phyloP scores from a whole-genome alignment of 116 monocot species.

The Posidonia oceanica region DNA sequence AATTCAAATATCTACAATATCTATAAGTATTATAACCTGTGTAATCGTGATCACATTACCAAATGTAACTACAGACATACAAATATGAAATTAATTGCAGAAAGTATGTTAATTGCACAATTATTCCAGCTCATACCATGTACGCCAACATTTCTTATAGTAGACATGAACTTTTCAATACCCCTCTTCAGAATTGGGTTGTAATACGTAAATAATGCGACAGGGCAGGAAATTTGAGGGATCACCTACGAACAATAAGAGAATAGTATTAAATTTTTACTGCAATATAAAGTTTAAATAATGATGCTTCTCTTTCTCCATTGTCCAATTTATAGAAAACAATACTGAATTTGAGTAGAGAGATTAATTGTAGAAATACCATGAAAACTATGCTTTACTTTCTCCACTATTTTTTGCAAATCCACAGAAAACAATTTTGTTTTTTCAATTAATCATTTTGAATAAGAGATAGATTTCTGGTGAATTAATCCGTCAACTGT shows the following conservation, averaged over 20 bases:
- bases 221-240: slow-evolving; percentile 85
- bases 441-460: too few relatives aligned
- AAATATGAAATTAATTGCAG: not conserved
- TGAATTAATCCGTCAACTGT: too few relatives aligned
- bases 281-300: not conserved
- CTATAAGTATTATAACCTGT: too few relatives aligned
- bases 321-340: too few relatives aligned
- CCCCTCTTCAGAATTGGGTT: slow-evolving; percentile 89
- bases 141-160: slow-evolving; percentile 63
- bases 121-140: slow-evolving; percentile 35
- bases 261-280: not conserved
- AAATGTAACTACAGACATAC: not conserved
- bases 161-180: slow-evolving; percentile 60
- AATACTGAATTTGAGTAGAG: too few relatives aligned
- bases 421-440: too few relatives aligned
- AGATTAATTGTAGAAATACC: too few relatives aligned
- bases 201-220: slow-evolving; percentile 86
- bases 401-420: too few relatives aligned
- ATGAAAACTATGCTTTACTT: too few relatives aligned
- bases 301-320: not conserved
- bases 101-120: not conserved
- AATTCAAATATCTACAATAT: too few relatives aligned
- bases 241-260: slow-evolving; percentile 32
- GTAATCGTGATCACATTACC: too few relatives aligned
- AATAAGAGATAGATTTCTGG: too few relatives aligned